A percentile compares a stretch with the other conserved stretches of the same genome.
These are phyloP conservation scores for Psilocybe cubensis DNA, from an alignment of 768 basidiomycete species.

Conservation along the genomic window DNA sequence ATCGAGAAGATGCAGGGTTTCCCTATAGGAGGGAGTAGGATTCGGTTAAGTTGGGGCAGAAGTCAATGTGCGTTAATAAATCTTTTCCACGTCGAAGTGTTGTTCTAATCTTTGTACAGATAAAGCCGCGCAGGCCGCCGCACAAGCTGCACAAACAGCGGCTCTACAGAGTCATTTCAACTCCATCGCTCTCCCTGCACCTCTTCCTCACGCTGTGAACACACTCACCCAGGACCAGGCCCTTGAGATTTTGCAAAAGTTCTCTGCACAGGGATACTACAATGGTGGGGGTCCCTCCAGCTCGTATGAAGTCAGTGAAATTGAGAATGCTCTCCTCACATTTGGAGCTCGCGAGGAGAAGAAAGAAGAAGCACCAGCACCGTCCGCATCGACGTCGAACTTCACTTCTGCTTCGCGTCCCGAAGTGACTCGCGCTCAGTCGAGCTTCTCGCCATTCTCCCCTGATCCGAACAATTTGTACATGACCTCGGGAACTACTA, in stretches of 20 bases:
- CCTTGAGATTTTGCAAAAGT: slow-evolving; percentile 60
- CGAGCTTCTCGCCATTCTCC: slow-evolving; percentile 77
- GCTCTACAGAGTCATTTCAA: slow-evolving; percentile 56
- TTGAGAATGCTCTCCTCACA: slow-evolving; percentile 23
- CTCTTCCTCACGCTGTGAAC: slow-evolving; percentile 26
- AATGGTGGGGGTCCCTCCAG: slow-evolving; percentile 3
- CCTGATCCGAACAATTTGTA: slow-evolving; percentile 65
- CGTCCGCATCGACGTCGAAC: too few relatives aligned
- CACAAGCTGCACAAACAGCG: slow-evolving; percentile 79
- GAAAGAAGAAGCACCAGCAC: slow-evolving; percentile 17
- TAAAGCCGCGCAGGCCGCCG: slow-evolving; percentile 90
- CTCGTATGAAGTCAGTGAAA: slow-evolving; percentile 11
- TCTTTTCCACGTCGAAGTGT: background rate
- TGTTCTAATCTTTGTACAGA: slow-evolving; percentile 44
- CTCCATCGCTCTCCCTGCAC: slow-evolving; percentile 11
- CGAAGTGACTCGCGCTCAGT: slow-evolving; percentile 38
- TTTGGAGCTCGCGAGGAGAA: slow-evolving; percentile 8
- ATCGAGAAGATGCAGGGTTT: slow-evolving; percentile 98
- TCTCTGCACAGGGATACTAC: slow-evolving; percentile 46
- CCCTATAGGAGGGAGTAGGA: slow-evolving; percentile 89
- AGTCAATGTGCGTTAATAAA: slow-evolving; percentile 73
- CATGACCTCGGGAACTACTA: slow-evolving; percentile 32
- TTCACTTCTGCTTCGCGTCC: slow-evolving; percentile 27
- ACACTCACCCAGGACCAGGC: slow-evolving; percentile 66
- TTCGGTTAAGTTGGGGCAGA: slow-evolving; percentile 91